Evolutionary conservation across 2,329 filamentous ascomycete genomes (phyloP).

Genomic region (Monosporascus ibericus): DNA sequence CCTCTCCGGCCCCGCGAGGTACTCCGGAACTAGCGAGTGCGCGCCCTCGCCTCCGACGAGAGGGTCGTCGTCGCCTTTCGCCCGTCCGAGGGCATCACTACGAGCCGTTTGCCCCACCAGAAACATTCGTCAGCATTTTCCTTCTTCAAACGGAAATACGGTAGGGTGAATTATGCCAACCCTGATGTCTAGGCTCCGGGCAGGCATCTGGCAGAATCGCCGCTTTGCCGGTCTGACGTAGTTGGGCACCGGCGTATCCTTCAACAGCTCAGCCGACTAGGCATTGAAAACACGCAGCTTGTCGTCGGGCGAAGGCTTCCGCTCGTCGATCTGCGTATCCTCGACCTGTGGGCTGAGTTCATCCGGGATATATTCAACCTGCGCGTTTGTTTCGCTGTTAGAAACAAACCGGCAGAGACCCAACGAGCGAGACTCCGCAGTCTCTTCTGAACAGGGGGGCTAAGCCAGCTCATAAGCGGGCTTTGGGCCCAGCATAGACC

Average conservation of each 20-base stretch:
- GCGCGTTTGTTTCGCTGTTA: background rate
- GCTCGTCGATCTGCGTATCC: background rate
- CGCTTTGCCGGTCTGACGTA: background rate
- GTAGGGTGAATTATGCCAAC: background rate
- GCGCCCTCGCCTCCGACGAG: background rate
- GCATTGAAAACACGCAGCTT: background rate
- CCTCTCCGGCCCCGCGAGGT: background rate
- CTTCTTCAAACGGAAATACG: background rate
- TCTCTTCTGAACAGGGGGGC: background rate
- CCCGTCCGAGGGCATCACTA: background rate
- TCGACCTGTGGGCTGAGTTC: background rate
- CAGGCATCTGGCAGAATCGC: background rate
- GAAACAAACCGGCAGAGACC: background rate
- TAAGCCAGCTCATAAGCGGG: background rate
- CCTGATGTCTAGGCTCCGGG: background rate
- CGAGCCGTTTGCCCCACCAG: background rate
- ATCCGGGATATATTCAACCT: background rate
- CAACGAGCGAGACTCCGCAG: background rate
- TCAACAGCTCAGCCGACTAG: background rate
- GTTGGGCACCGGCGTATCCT: background rate
- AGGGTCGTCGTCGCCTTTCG: background rate
- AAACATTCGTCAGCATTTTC: background rate
- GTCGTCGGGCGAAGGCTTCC: background rate
- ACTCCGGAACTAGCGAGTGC: background rate
- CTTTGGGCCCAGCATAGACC: background rate